phyloP scores from a whole-genome alignment of 768 basidiomycete species.

The Rhodotorula toruloides region DNA sequence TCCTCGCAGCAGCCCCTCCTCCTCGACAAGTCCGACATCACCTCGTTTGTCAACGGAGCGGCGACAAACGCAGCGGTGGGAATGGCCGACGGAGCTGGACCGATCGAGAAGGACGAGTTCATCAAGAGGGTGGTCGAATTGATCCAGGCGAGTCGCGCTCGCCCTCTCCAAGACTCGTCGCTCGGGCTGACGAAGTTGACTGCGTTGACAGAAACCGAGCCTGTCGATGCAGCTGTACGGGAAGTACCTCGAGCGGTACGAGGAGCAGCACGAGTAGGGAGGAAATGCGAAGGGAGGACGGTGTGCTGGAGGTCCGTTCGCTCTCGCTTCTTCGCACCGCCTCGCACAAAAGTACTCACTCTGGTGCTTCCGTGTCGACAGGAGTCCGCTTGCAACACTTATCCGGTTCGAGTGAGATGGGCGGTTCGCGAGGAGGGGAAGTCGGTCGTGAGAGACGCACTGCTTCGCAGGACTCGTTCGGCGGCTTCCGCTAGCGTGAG shows the following conservation, averaged over 20 bases:
- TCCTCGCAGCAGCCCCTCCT: background rate
- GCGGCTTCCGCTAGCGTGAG: too few relatives aligned
- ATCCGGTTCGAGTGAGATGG: too few relatives aligned
- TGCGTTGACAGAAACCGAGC: slow-evolving; percentile 14
- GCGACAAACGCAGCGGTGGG: background rate
- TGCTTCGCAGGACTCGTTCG: too few relatives aligned
- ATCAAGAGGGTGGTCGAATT: slow-evolving; percentile 5
- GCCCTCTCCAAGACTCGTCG: background rate
- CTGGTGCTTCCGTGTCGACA: too few relatives aligned
- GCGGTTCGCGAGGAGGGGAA: too few relatives aligned
- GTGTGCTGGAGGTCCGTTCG: background rate
- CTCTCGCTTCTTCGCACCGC: too few relatives aligned
- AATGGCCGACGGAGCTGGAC: background rate
- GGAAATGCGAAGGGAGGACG: background rate
- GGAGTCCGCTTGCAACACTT: too few relatives aligned
- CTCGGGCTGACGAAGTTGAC: background rate
- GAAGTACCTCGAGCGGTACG: slow-evolving; percentile 24
- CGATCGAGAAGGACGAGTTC: slow-evolving; percentile 20
- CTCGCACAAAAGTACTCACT: too few relatives aligned
- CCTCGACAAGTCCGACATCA: background rate
- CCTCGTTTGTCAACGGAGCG: background rate
- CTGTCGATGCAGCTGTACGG: slow-evolving; percentile 32
- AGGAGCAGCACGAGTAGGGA: slow-evolving; percentile 5
- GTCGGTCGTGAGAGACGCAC: too few relatives aligned
- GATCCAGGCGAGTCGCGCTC: slow-evolving; percentile 11